Evolutionary conservation across 352 stramenopile genomes (phyloP).

Genomic region (Globisporangium polare): DNA sequence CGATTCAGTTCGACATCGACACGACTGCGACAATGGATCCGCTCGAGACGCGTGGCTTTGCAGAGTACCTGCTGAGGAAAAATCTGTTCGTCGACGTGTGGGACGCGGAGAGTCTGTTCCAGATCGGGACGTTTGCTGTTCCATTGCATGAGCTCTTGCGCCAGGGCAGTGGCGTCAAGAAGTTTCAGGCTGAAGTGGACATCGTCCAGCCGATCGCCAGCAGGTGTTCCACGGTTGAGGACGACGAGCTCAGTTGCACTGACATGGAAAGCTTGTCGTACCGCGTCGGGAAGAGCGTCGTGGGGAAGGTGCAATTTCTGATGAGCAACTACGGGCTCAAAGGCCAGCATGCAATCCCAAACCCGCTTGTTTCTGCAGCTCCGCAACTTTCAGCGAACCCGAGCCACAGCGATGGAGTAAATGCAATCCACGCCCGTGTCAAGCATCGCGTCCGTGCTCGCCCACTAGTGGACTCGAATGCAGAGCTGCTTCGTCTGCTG

Average conservation of each 20-base stretch:
- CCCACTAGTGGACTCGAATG: constrained; percentile 66
- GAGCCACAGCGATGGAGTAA: background rate
- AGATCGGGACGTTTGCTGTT: constrained; percentile 79
- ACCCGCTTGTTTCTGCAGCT: constrained; percentile 5
- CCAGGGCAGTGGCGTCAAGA: constrained; percentile 87
- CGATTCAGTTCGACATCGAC: constrained; percentile 78
- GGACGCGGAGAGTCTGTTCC: constrained; percentile 91
- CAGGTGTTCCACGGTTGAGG: background rate
- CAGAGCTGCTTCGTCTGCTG: constrained; percentile 63
- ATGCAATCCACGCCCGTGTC: constrained; percentile 13
- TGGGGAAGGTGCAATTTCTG: constrained; percentile 81
- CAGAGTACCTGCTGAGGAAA: constrained; percentile 83
- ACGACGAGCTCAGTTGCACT: background rate
- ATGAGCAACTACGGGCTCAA: constrained; percentile 86
- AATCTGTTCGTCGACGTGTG: constrained; percentile 91
- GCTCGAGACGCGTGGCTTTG: constrained; percentile 75
- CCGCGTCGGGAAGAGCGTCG: constrained; percentile 7
- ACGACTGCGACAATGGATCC: constrained; percentile 51
- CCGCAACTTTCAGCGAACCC: background rate
- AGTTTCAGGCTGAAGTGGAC: constrained; percentile 84
- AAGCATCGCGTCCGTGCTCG: constrained; percentile 75
- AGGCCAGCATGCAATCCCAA: constrained; percentile 26
- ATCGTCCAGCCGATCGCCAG: constrained; percentile 32
- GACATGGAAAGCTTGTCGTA: constrained; percentile 7
- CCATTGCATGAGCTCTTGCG: constrained; percentile 87